These are phyloP conservation scores for Delphinella strobiligena DNA, from an alignment of 2,329 filamentous ascomycete species.

Conservation along the genomic window DNA sequence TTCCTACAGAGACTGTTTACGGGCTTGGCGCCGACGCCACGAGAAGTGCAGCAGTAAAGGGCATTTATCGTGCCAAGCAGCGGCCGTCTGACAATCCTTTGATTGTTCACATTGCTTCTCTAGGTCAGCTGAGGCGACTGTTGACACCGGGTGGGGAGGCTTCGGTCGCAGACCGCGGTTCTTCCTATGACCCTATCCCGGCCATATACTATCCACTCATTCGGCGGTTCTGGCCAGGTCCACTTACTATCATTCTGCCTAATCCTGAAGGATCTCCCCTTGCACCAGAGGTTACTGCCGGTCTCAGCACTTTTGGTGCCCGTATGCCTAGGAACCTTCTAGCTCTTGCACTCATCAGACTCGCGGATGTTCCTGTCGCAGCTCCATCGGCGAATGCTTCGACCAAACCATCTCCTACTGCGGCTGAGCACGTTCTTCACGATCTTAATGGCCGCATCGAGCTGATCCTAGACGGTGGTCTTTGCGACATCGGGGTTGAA, in stretches of 20 bases:
- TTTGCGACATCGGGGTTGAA: conserved; percentile 82
- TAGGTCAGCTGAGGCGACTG: conserved; percentile 59
- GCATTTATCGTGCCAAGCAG: conserved; percentile 88
- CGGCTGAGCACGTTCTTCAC: conserved; percentile 76
- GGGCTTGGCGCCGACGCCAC: conserved; percentile 95
- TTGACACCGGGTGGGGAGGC: conserved; percentile 29
- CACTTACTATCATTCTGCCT: conserved; percentile 79
- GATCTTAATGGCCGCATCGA: conserved; percentile 75
- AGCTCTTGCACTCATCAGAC: conserved; percentile 76
- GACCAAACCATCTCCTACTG: conserved; percentile 83
- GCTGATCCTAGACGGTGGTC: conserved; percentile 78
- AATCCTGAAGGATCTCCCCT: conserved; percentile 58
- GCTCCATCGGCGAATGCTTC: conserved; percentile 92
- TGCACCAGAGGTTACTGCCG: conserved; percentile 85
- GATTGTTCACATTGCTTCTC: conserved; percentile 79
- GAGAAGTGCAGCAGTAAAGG: conserved; percentile 65
- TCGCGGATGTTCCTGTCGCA: conserved; percentile 67
- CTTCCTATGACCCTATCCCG: conserved; percentile 50
- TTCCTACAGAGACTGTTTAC: conserved; percentile 96
- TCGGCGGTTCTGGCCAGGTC: conserved; percentile 82
- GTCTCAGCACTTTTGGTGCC: conserved; percentile 71
- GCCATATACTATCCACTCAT: conserved; percentile 68
- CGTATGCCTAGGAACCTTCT: conserved; percentile 78
- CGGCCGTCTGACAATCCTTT: conserved; percentile 88
- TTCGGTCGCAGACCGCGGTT: not conserved